Conservation (phyloP, 1,284 basidiomycete species). For the Ceratobasidium sp. region DNA sequence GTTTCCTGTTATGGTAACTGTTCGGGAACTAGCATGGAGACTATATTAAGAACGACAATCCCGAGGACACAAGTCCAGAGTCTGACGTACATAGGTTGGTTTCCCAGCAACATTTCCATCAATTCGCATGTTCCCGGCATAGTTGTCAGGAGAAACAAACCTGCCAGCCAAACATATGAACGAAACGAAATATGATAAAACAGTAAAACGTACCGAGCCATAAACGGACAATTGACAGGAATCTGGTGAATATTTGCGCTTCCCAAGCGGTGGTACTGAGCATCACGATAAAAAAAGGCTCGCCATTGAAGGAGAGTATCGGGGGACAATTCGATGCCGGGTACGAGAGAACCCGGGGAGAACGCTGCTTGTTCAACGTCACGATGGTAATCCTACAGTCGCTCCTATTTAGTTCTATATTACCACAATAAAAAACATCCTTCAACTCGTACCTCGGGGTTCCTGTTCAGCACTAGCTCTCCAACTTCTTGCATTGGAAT, state of each 20-base stretch:
- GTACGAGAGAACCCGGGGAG: constrained; percentile 83
- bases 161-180: background rate
- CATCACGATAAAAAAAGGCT: constrained; percentile 94
- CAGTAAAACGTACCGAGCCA: constrained; percentile 18
- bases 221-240: constrained; percentile 42
- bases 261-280: constrained; percentile 58
- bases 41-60: background rate
- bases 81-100: constrained; percentile 45
- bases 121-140: constrained; percentile 48
- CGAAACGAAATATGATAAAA: background rate
- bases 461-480: constrained; percentile 50
- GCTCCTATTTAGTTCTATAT: background rate
- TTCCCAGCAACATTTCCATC: constrained; percentile 48
- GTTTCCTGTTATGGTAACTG: constrained; percentile 47
- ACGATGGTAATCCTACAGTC: constrained; percentile 25
- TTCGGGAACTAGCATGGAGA: constrained; percentile 46
- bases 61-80: background rate
- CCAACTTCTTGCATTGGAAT: constrained; percentile 53
- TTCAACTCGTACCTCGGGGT: constrained; percentile 44
- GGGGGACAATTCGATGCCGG: constrained; percentile 85
- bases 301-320: constrained; percentile 93
- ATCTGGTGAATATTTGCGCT: constrained; percentile 40
- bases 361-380: constrained; percentile 68
- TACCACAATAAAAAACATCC: no score
- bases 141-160: constrained; percentile 50